phyloP scores from a whole-genome alignment of 2,329 filamentous ascomycete species.

The Rhynchosporium agropyri region DNA sequence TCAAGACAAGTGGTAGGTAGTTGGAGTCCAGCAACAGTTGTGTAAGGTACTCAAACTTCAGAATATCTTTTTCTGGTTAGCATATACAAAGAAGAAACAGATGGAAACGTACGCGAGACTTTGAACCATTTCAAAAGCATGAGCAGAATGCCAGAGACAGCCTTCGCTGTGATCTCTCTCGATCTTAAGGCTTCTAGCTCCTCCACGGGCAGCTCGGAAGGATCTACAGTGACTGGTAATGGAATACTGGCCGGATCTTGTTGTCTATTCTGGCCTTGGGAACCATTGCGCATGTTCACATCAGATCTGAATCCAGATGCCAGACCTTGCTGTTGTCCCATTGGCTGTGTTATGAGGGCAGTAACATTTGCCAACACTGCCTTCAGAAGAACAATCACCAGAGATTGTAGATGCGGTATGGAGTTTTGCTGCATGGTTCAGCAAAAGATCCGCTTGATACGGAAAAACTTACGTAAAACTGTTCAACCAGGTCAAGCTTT shows the following conservation, averaged over 20 bases:
- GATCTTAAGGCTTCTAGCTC: constrained; percentile 81
- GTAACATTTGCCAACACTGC: constrained; percentile 86
- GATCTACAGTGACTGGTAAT: constrained; percentile 36
- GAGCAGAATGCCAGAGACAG: constrained; percentile 84
- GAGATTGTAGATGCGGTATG: constrained; percentile 84
- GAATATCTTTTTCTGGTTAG: constrained; percentile 63
- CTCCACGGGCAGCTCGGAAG: constrained; percentile 60
- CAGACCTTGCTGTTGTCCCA: constrained; percentile 37
- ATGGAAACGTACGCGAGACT: constrained; percentile 71
- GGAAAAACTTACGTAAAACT: constrained; percentile 73
- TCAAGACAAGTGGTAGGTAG: constrained; percentile 88
- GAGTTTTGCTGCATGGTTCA: constrained; percentile 62
- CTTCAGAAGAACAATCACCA: constrained; percentile 90
- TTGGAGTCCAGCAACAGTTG: constrained; percentile 94
- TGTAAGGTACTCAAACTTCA: constrained; percentile 95
- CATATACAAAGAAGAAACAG: background rate
- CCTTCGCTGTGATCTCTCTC: constrained; percentile 87
- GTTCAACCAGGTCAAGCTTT: constrained; percentile 73
- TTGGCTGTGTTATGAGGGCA: constrained; percentile 69
- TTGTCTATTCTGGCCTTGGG: constrained; percentile 34
- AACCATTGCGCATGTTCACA: constrained; percentile 36
- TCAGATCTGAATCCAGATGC: constrained; percentile 37
- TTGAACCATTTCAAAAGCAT: constrained; percentile 97
- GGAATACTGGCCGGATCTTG: constrained; percentile 39
- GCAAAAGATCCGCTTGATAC: constrained; percentile 26